Conservation (phyloP, 495 filamentous ascomycete species). For the Penicillium atrosanguineum region DNA sequence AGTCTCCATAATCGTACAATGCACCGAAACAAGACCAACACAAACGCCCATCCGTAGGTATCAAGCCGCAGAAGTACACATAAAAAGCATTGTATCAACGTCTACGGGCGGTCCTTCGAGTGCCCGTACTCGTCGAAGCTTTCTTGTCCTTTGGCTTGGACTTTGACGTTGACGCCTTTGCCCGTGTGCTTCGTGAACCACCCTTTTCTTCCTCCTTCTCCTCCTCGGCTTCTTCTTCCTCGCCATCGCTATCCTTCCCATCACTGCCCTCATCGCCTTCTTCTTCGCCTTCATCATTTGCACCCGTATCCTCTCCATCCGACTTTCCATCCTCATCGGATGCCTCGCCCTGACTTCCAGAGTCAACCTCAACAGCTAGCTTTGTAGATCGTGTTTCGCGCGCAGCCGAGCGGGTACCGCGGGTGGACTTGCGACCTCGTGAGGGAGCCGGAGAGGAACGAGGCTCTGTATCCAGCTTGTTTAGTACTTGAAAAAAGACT, state of each 20-base stretch:
- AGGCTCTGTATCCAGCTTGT: constrained; percentile 32
- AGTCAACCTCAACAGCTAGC: constrained; percentile 41
- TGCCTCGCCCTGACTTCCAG: constrained; percentile 24
- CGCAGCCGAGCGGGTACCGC: constrained; percentile 33
- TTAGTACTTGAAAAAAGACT: constrained; percentile 9
- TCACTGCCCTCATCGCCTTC: constrained; percentile 27
- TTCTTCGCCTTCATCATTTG: constrained; percentile 39
- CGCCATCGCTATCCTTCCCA: constrained; percentile 16
- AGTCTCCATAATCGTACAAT: neutral
- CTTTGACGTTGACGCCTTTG: constrained; percentile 35
- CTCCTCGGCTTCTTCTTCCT: constrained; percentile 23
- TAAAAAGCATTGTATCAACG: constrained; percentile 20
- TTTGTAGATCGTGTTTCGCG: constrained; percentile 45
- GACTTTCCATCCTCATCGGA: constrained; percentile 44
- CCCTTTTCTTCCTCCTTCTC: constrained; percentile 39
- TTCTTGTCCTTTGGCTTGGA: constrained; percentile 41
- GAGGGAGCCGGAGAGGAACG: constrained; percentile 49
- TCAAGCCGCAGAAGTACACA: constrained; percentile 15
- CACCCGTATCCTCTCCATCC: constrained; percentile 34
- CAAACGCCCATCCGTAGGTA: constrained; percentile 30
- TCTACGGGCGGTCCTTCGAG: constrained; percentile 37
- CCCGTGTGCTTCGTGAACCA: constrained; percentile 41
- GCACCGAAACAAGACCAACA: neutral
- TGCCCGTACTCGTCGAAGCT: constrained; percentile 26
- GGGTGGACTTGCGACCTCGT: constrained; percentile 42